These are phyloP conservation scores for Sedum album DNA, from an alignment of 164 flowering plant species.

Conservation along the genomic window DNA sequence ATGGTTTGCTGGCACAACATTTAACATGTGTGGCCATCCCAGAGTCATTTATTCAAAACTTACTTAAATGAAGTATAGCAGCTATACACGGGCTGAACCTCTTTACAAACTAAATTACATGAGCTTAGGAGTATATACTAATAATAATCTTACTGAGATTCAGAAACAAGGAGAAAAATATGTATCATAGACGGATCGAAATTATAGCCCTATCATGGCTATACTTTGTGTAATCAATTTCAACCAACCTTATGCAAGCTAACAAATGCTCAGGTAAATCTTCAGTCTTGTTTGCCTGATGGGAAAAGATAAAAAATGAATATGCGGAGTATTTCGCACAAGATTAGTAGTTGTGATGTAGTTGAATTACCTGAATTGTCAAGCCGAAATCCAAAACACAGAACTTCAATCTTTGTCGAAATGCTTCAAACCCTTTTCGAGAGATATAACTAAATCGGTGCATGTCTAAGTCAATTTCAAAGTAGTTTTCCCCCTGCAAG, in stretches of 20 bases:
- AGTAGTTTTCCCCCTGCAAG: slow-evolving; percentile 47
- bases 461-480: slow-evolving; percentile 53
- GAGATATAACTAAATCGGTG: slow-evolving; percentile 51
- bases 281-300: slow-evolving; percentile 47
- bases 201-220: slow-evolving; percentile 21
- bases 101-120: slow-evolving; percentile 1
- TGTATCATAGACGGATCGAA: slow-evolving; percentile 9
- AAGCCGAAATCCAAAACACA: slow-evolving; percentile 54
- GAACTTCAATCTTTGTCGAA: slow-evolving; percentile 33
- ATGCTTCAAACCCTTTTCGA: slow-evolving; percentile 41
- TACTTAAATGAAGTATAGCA: not conserved
- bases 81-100: not conserved
- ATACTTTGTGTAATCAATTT: slow-evolving; percentile 34
- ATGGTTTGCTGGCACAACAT: too few relatives aligned
- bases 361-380: slow-evolving; percentile 33
- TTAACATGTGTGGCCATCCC: too few relatives aligned
- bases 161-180: not conserved
- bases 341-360: not conserved
- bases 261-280: slow-evolving; percentile 45
- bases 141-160: not conserved
- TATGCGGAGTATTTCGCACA: not conserved
- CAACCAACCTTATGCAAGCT: slow-evolving; percentile 36
- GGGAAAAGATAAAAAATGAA: not conserved
- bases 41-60: slow-evolving; percentile 3
- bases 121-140: not conserved